Evolutionary conservation across 495 filamentous ascomycete genomes (phyloP).

Genomic region (Letharia columbiana): DNA sequence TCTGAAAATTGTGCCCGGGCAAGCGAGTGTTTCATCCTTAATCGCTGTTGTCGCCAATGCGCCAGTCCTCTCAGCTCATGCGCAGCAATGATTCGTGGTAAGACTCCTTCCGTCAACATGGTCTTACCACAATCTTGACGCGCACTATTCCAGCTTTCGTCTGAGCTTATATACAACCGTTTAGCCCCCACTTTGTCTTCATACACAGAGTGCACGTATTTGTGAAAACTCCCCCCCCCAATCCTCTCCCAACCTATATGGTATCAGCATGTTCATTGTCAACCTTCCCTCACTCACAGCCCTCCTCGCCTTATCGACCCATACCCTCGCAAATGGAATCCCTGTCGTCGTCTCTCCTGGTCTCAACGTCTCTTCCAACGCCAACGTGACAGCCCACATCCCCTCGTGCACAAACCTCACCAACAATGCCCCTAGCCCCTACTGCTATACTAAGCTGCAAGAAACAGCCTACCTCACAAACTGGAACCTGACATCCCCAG

Average conservation of each 20-base stretch:
- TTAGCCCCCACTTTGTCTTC: neutral
- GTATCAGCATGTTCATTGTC: neutral
- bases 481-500: constrained; percentile 14
- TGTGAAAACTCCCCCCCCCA: too few species aligned
- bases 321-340: constrained; percentile 25
- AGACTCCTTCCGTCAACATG: neutral
- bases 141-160: neutral
- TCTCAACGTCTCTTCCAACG: constrained; percentile 34
- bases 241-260: neutral
- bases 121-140: neutral
- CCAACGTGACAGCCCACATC: constrained; percentile 10
- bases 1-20: neutral
- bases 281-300: constrained; percentile 42
- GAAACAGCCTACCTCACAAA: constrained; percentile 19
- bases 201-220: neutral
- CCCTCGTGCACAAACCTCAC: constrained; percentile 38
- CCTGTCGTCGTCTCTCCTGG: constrained; percentile 30
- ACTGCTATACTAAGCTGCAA: constrained; percentile 19
- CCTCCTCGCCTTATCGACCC: constrained; percentile 34
- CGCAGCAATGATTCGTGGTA: constrained; percentile 10
- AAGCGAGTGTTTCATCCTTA: constrained; percentile 6
- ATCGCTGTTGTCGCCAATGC: constrained; percentile 17
- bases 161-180: constrained; percentile 1
- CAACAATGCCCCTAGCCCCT: constrained; percentile 11
- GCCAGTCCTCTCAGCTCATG: constrained; percentile 5